Evolutionary conservation across 2,329 filamentous ascomycete genomes (phyloP), one percentile per base, ranked within the genome.

Genomic region (Ascomycota sp.): DNA sequence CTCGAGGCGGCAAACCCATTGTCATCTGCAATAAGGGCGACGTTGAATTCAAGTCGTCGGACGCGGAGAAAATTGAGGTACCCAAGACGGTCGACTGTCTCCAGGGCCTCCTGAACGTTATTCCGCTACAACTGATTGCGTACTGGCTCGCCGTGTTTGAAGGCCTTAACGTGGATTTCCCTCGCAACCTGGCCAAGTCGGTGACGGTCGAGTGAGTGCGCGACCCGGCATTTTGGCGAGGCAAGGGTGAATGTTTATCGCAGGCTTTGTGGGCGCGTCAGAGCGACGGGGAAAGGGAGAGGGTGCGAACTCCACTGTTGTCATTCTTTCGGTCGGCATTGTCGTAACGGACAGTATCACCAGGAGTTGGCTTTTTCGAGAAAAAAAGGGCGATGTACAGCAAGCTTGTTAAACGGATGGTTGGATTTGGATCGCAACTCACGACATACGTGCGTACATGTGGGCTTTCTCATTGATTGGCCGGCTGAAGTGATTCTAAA

Each of bases 181-280:
- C 89, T 34, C 78, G 89, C 48, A 98, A 98, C 65, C 61, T 98
- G 60, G 89, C 89, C 55, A 98, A 98, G 73, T 93, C 83, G 38
- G 89, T 98, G 40, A 98, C 89, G 39, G 89, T 98, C 43, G 89
- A 98, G 71, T 98, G 86, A 65, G n/a, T n/a, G n/a, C n/a, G n/a
- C n/a, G n/a, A n/a, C n/a, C n/a, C n/a, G n/a, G n/a, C n/a, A n/a
- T n/a, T 20, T 13, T 4, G 9, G 30, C 49, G 21, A 15, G 21
- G 5, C 15, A n/a, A n/a, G 10, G 23, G 7, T 17, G 25, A n/a
- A n/a, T n/a, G n/a, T n/a, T n/a, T n/a, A n/a, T n/a, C n/a, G n/a
- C n/a, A n/a, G n/a, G n/a, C n/a, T n/a, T n/a, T n/a, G n/a, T n/a
- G n/a, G n/a, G n/a, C n/a, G n/a, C n/a, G n/a, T n/a, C n/a, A n/a